A percentile compares a stretch with the other conserved stretches of the same genome.
Evolutionary conservation across 2,329 filamentous ascomycete species (phyloP).

Genomic region (Exophiala sp.): DNA sequence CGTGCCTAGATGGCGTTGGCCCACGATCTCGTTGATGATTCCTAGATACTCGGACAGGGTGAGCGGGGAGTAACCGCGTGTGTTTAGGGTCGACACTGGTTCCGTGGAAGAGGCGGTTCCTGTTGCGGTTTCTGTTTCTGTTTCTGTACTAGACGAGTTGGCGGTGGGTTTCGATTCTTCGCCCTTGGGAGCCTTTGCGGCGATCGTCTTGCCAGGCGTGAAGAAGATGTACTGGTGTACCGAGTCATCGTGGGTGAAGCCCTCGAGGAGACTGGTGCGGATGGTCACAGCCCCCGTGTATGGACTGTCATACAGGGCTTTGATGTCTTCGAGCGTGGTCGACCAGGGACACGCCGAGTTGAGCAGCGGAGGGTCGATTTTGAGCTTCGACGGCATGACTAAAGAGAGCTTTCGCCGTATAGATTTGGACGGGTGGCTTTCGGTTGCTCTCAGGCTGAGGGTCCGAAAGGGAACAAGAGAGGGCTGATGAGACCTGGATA

Average conservation of each 20-base stretch:
- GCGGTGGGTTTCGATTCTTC: slow-evolving; percentile 16
- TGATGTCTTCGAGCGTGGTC: slow-evolving; percentile 57
- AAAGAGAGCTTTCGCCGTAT: neutral
- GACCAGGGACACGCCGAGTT: slow-evolving; percentile 75
- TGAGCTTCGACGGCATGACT: slow-evolving; percentile 13
- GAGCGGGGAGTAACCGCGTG: slow-evolving; percentile 66
- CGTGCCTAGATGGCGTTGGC: slow-evolving; percentile 28
- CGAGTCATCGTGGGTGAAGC: slow-evolving; percentile 57
- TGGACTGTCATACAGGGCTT: slow-evolving; percentile 53
- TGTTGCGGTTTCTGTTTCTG: neutral
- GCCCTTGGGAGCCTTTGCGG: slow-evolving; percentile 12
- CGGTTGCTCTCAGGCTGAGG: too few relatives aligned
- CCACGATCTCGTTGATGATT: slow-evolving; percentile 48
- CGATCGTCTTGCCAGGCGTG: slow-evolving; percentile 23
- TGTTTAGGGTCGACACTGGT: slow-evolving; percentile 51
- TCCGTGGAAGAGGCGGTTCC: neutral
- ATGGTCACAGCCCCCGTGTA: slow-evolving; percentile 69
- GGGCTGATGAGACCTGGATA: too few relatives aligned
- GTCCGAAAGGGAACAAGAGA: too few relatives aligned
- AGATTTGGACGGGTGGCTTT: neutral
- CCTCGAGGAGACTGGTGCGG: slow-evolving; percentile 57
- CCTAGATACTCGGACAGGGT: slow-evolving; percentile 54
- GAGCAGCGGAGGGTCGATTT: slow-evolving; percentile 59
- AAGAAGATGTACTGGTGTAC: slow-evolving; percentile 49
- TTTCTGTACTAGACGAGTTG: slow-evolving; percentile 5